Base-by-base conservation (phyloP, 164 flowering plant species). In the Piper longum region DNA sequence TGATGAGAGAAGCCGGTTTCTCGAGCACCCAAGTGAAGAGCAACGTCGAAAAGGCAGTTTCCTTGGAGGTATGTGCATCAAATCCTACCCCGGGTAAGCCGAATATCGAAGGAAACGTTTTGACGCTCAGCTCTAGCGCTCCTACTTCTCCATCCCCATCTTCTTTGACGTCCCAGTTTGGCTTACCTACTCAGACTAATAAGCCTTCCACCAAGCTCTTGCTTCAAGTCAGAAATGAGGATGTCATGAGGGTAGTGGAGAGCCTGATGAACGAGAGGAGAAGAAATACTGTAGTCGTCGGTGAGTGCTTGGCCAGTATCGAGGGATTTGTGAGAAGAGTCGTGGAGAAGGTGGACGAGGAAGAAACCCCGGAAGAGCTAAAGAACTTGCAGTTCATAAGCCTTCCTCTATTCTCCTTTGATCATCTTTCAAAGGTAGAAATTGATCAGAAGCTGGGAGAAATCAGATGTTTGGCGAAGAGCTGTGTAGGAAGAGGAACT, bases 1-100 rank as follows among this genome's bases (percentile, higher is more conserved):
- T 90, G 64, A 93, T 93, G 99, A 83, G 84, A 69, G 99, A 93
- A 69, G 99, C 99, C 41, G 96, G 97, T 54, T 93, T 93, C 67
- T 84, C 95, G 2, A 93, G 99, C 67, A 80, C 95, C 36, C 92
- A 87, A 69, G 95, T 93, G 60, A 93, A 93, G 70, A 79, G 75
- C 75, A 87, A 90, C 56, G 91, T 93, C 1, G 97, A 93, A 56
- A 82, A 86, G 36, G 36, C 36, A 16, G 80, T 83, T 2, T 83
- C 98, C 56, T 69, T 81, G 43, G 88, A 87, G 68, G 77, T 80
- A 3, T 81, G 79, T 54, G 60, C 82, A 60, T 75, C 74, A 60
- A 69, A 42, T 14, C 57, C 76, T 56, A 51, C 78, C 48, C 64
- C 60, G 5, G 69, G 54, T 64, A 79, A 86, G 71, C 63, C 84